Percentiles rank a stretch among this genome's conserved stretches.
Evolutionary conservation across 352 stramenopile genomes (phyloP).

Genomic region (Plasmopara muralis): DNA sequence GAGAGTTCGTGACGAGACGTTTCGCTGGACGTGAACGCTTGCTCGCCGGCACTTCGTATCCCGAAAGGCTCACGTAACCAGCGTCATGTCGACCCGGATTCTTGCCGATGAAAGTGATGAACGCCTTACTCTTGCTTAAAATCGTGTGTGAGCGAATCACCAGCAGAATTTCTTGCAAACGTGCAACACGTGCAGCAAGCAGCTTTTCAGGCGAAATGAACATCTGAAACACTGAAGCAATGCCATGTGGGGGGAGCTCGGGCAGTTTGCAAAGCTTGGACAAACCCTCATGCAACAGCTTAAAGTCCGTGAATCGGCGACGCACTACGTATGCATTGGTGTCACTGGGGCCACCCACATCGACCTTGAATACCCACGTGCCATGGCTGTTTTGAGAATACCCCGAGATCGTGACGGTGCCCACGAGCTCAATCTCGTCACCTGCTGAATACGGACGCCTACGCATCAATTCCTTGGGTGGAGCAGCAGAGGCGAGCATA

Average conservation of each 20-base stretch:
- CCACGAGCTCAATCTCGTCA: constrained; percentile 36
- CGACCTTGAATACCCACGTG: constrained; percentile 75
- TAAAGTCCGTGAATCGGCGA: constrained; percentile 72
- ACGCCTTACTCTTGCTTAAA: constrained; percentile 34
- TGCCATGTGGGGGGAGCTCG: constrained; percentile 50
- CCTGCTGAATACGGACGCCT: constrained; percentile 50
- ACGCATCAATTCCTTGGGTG: constrained; percentile 15
- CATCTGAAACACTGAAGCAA: constrained; percentile 63
- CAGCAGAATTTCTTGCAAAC: constrained; percentile 52
- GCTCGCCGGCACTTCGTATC: constrained; percentile 53
- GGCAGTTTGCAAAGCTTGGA: constrained; percentile 32
- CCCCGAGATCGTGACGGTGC: constrained; percentile 50
- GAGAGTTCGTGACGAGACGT: constrained; percentile 20
- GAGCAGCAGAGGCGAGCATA: constrained; percentile 20
- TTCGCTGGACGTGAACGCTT: constrained; percentile 16
- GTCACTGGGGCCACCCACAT: constrained; percentile 44
- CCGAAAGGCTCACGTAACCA: constrained; percentile 64
- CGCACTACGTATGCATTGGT: constrained; percentile 58
- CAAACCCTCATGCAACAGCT: constrained; percentile 54
- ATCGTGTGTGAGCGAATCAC: constrained; percentile 49
- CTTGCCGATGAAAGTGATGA: constrained; percentile 61
- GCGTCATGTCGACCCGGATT: constrained; percentile 57
- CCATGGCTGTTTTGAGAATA: constrained; percentile 58
- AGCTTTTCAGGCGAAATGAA: constrained; percentile 55
- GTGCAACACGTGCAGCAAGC: constrained; percentile 41